Base-by-base conservation (phyloP, 345 rosid species). In the Eucalyptus pauciflora region DNA sequence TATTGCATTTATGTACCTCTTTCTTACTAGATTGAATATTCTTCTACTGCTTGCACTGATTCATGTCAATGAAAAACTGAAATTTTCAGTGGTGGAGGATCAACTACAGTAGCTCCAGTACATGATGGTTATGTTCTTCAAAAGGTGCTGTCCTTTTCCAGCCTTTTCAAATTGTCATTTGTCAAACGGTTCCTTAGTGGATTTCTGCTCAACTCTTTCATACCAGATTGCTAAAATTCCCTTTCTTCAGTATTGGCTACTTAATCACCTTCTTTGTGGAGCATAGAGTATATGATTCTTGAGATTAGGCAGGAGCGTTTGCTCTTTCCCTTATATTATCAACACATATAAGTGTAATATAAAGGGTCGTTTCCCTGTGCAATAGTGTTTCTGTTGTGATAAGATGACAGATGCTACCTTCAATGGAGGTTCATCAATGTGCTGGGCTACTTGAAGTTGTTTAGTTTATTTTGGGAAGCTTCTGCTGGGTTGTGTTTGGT, bases 81-180 rank as follows among this genome's bases (percentile, higher is more conserved):
- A 76, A 76, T 45, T 76, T 20, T 89, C 93, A 97, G 99, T 90
- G 99, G 99, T 89, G 99, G 99, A 93, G 99, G 99, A 88, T 98
- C 99, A 87, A 97, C 99, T 86, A 96, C 97, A 76, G 94, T 97
- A 89, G 95, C 99, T 88, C 99, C 99, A 6, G 99, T 97, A 79
- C 99, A 98, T 89, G 99, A 98, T 88, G 99, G 98, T 90, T 97
- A 96, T 92, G 99, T 97, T 91, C 98, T 98, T 93, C 99, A 98
- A 89, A 98, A 96, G 99, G 99, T 97, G 91, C 62, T 43, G 86
- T 56, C 86, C 43, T 71, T 14, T 48, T 87, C 85, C 51, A 76
- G 13, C 50, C 24, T 24, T 48, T 86, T 89, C 64, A 43, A 5
- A 46, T 58, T 58, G 43, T 33, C 4, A 4, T 31, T 29, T 87